Percentiles rank a stretch among this genome's conserved stretches.
Conservation (phyloP, 177 flowering plant genomes). For the Tripterygium wilfordii region DNA sequence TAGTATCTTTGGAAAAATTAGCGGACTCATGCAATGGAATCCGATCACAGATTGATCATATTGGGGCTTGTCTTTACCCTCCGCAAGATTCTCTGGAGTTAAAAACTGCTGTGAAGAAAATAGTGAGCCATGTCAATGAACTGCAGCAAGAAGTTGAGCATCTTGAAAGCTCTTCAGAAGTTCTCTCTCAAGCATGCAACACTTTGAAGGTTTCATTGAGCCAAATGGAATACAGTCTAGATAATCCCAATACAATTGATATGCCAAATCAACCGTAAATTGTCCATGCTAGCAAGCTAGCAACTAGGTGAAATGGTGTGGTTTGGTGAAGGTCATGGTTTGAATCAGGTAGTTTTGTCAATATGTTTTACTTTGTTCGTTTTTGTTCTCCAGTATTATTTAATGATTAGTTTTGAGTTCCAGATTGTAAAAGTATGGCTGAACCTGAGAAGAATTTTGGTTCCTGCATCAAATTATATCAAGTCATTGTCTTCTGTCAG, state of each 20-base stretch:
- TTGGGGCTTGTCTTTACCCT: constrained; percentile 92
- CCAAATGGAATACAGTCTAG: constrained; percentile 32
- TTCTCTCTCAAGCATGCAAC: constrained; percentile 46
- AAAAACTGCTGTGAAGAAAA: constrained; percentile 35
- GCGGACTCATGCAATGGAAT: constrained; percentile 50
- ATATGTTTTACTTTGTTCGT: no score
- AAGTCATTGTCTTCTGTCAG: no score
- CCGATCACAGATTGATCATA: constrained; percentile 71
- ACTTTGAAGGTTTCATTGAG: constrained; percentile 34
- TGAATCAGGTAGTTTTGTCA: no score
- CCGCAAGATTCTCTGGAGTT: constrained; percentile 70
- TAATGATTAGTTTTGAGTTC: no score
- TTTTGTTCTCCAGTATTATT: no score
- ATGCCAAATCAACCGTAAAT: constrained; percentile 37
- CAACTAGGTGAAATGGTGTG: no score
- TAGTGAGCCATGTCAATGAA: constrained; percentile 29
- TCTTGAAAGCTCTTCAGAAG: constrained; percentile 32
- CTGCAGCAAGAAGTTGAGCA: constrained; percentile 29
- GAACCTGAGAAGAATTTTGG: no score
- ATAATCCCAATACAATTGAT: constrained; percentile 17
- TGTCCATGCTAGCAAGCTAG: constrained; percentile 33
- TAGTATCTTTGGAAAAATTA: constrained; percentile 60
- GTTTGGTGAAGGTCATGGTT: no score
- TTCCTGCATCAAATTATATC: no score
- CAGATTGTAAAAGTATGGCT: no score